Base-by-base conservation (phyloP, 176 grass and related monocot species). In the Carex kokanica region DNA sequence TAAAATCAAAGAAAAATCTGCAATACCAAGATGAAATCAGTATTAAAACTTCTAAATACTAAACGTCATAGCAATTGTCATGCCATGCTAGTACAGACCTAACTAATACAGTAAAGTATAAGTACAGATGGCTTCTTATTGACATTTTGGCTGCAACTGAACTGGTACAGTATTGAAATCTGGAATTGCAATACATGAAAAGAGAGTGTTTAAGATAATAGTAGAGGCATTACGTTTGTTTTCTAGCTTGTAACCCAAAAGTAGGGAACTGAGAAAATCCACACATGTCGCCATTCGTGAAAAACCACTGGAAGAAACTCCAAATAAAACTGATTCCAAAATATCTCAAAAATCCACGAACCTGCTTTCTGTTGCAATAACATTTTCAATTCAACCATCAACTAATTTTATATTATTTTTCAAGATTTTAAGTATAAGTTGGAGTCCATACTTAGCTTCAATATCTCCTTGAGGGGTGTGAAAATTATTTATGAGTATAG, bases 261-360 rank as follows among this genome's bases (percentile, higher is more conserved):
- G 96, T 99, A 17, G 96, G 96, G 88, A 99, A 99, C 65, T 93
- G 89, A 21, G 86, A 16, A 77, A 99, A 99, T 62, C 96, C 96
- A 63, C 96, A 99, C 24, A 7, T 16, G 64, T 91, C 93, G 55
- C 93, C 91, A 17, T 91, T 93, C 0, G 89, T 91, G 89, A 87
- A 99, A 86, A 99, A 99, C 96, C 96, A 99, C 55, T 99, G 89
- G 86, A 99, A 99, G 85, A 99, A 90, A 77, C 96, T 99, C 96
- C 96, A 95, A 15, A 89, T 0, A 87, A 99, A 92, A 86, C 96
- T 99, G 23, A 95, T 23, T 51, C 87, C 83, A 36, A 99, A 99
- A 45, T 88, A 99, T 74, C 91, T 95, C 21, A 93, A 80, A 78
- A 99, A 99, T 23, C 86, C 96, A 34, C 63, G 84, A 38, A 99